Base-by-base conservation (phyloP, 257 asterid genomes). In the Nicotiana otophora region DNA sequence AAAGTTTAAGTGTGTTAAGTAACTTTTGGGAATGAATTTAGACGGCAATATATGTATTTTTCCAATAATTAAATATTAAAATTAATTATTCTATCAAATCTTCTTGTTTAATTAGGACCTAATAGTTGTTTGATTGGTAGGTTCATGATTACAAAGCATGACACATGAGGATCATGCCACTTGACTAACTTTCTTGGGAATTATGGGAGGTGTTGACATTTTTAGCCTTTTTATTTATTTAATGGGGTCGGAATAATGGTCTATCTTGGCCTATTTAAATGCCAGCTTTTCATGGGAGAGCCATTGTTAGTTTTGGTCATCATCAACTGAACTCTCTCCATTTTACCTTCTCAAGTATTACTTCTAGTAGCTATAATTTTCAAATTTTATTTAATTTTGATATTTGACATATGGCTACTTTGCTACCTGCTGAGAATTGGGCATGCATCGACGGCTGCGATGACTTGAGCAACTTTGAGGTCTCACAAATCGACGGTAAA, bases 121-220 rank as follows among this genome's bases (percentile, higher is more conserved):
- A 19, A 31, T 16, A 20, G 46, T 77, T 53, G 5, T 36, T 77
- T 33, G 77, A 67, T 78, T 46, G 16, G 83, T 55, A 39, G 62
- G 55, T 77, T 31, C 34, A 31, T 74, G 54, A 61, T 63, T 54
- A 60, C 26, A 55, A 78, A 70, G 26, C 72, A 67, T 30, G 30
- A 80, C 81, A 79, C 85, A 72, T 85, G 88, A 74, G 62, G 19
- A 77, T 61, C 34, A 77, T 78, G 58, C 87, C 76, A 75, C 79
- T 67, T 82, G 23, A 68, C 84, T 80, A 36, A 28, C 65, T 31
- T 19, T 34, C 16, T 10, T 67, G n/a, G 6, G 54, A 62, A 39
- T 61, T 82, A 20, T 42, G 66, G 81, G 67, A 63, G 10, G 17
- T 77, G 82, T 64, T 64, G 64, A n/a, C 53, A 33, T 15, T 26